Evolutionary conservation across 371 early-diverging fungal species (phyloP).

Genomic region (Syncephalis fuscata): DNA sequence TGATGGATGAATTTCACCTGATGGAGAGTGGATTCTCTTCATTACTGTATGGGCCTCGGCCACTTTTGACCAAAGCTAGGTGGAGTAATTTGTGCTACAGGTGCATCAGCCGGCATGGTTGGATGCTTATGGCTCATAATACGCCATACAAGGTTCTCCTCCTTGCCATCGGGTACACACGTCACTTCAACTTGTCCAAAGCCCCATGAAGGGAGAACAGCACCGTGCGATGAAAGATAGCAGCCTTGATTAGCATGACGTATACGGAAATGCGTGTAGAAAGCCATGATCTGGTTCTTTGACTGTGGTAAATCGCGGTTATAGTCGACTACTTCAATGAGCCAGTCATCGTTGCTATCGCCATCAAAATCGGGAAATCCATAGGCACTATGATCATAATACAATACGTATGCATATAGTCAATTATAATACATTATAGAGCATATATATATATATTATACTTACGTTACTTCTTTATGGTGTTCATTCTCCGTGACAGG

Average conservation of each 20-base stretch:
- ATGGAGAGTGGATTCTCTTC: not conserved
- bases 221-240: slow-evolving; percentile 58
- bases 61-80: not conserved
- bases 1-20: slow-evolving; percentile 22
- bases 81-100: slow-evolving; percentile 2
- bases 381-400: slow-evolving; percentile 30
- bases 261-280: slow-evolving; percentile 47
- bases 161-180: slow-evolving; percentile 44
- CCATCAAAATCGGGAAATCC: slow-evolving; percentile 28
- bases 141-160: slow-evolving; percentile 47
- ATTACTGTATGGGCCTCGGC: not conserved
- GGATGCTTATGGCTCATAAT: slow-evolving; percentile 28
- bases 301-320: slow-evolving; percentile 29
- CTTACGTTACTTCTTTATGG: slow-evolving; percentile 64
- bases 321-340: slow-evolving; percentile 47
- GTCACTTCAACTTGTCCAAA: slow-evolving; percentile 91
- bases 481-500: slow-evolving; percentile 77
- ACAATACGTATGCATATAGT: too few species aligned
- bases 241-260: slow-evolving; percentile 54
- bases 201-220: slow-evolving; percentile 94
- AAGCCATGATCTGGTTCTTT: slow-evolving; percentile 29
- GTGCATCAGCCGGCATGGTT: slow-evolving; percentile 15
- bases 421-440: too few species aligned
- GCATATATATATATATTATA: too few species aligned
- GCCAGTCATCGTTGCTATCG: slow-evolving; percentile 54